Conservation (phyloP, 345 rosid species). For the Brassica carinata region DNA sequence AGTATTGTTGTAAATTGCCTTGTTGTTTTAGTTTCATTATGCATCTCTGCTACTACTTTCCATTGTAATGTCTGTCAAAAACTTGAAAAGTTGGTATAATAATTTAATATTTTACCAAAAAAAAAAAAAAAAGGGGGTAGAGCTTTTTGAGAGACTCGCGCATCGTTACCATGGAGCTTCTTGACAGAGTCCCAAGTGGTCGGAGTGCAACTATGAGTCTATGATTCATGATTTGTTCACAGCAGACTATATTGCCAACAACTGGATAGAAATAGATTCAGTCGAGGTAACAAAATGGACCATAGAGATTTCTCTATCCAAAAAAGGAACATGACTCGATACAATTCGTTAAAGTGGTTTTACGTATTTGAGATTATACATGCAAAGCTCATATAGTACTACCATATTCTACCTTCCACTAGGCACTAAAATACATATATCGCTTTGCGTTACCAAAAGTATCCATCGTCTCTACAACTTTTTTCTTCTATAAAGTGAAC, state of each 20-base stretch:
- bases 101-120: too few species aligned
- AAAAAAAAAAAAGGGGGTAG: neutral
- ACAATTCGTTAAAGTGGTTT: neutral
- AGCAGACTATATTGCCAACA: neutral
- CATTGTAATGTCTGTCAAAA: too few species aligned
- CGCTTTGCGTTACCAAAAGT: neutral
- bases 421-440: neutral
- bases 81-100: too few species aligned
- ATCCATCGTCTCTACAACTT: neutral
- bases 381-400: neutral
- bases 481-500: neutral
- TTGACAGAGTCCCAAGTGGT: neutral
- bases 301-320: neutral
- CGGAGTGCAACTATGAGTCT: neutral
- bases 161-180: neutral
- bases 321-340: neutral
- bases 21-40: too few species aligned
- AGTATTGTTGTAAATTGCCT: too few species aligned
- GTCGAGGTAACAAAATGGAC: neutral
- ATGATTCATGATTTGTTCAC: neutral
- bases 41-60: too few species aligned
- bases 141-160: neutral
- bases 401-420: neutral
- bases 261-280: neutral
- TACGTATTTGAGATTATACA: neutral